Conservation (phyloP, 2,329 filamentous ascomycete genomes). For the Paracamarosporium sp. region DNA sequence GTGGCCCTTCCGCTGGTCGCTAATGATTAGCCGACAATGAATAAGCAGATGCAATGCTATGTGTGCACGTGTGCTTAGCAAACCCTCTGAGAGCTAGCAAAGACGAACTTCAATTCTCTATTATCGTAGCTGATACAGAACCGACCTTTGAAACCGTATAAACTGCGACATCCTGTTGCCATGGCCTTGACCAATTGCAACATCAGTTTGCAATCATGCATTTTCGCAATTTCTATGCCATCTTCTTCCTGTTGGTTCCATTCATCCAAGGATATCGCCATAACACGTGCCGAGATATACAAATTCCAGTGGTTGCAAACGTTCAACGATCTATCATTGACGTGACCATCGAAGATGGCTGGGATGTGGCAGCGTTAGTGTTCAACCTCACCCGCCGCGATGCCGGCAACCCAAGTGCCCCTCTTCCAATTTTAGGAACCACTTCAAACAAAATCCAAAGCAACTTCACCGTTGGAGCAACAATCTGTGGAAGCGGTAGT, state of each 20-base stretch:
- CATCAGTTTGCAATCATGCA: background rate
- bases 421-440: background rate
- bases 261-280: background rate
- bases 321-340: background rate
- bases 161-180: background rate
- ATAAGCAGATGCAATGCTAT: background rate
- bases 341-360: background rate
- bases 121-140: background rate
- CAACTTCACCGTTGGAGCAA: background rate
- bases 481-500: background rate
- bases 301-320: background rate
- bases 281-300: background rate
- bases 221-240: background rate
- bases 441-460: background rate
- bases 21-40: background rate
- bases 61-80: background rate
- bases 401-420: background rate
- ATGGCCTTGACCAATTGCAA: background rate
- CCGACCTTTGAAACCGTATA: background rate
- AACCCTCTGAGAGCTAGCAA: background rate
- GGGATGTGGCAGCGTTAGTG: background rate
- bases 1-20: background rate
- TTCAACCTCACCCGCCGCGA: conserved; percentile 6
- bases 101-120: background rate
- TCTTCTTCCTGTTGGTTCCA: background rate